Conservation (phyloP, 192 early-diverging fungal species). For the Chytriomyces hyalinus region DNA sequence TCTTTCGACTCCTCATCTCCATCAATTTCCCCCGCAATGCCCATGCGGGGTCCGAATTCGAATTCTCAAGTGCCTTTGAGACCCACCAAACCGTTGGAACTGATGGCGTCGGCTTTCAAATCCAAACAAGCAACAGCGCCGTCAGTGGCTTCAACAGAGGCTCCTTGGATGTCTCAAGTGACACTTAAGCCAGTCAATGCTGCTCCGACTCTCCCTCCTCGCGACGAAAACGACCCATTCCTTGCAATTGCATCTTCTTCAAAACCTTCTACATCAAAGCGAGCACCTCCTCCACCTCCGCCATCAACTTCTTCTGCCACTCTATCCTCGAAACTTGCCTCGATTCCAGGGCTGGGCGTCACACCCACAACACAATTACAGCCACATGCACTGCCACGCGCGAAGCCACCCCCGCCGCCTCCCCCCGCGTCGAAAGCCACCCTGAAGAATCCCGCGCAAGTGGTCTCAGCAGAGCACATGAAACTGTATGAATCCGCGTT, state of each 20-base stretch:
- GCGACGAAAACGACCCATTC: constrained; percentile 3
- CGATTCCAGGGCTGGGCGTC: constrained; percentile 8
- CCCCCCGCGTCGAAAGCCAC: not conserved
- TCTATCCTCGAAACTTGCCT: constrained; percentile 7
- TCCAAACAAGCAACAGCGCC: not conserved
- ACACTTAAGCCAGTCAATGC: constrained; percentile 1
- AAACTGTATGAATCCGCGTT: constrained; percentile 24
- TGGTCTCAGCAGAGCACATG: constrained; percentile 11
- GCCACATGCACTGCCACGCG: not conserved
- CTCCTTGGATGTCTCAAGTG: constrained; percentile 16
- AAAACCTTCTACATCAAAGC: not conserved
- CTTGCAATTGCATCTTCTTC: not conserved
- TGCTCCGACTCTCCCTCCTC: constrained; percentile 15
- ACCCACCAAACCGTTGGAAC: constrained; percentile 10
- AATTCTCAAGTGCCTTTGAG: not conserved
- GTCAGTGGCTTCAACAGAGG: not conserved
- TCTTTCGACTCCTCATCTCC: too few species aligned
- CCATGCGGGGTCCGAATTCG: too few species aligned
- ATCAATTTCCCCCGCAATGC: too few species aligned
- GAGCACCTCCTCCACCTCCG: constrained; percentile 20
- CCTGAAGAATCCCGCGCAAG: not conserved
- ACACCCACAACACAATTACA: not conserved
- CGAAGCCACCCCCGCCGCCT: constrained; percentile 13
- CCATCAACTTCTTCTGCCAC: constrained; percentile 4
- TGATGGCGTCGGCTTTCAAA: not conserved